phyloP scores from a whole-genome alignment of 23 red algal genomes.

The Chondrus crispus region DNA sequence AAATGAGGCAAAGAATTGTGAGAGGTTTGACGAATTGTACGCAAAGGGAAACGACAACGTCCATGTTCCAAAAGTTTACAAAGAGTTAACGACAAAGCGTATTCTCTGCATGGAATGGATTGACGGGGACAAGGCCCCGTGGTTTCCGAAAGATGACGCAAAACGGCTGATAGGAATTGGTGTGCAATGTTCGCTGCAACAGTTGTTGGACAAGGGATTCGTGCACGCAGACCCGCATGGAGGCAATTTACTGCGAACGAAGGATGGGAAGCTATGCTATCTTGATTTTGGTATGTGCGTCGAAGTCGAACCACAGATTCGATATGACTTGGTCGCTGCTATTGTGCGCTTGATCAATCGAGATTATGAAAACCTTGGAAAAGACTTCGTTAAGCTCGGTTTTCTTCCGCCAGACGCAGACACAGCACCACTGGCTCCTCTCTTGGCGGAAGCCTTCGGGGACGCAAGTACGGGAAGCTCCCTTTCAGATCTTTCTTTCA shows the following conservation, averaged over 20 bases:
- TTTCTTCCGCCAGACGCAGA: constrained; percentile 84
- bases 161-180: constrained; percentile 80
- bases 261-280: constrained; percentile 80
- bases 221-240: constrained; percentile 97
- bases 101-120: constrained; percentile 91
- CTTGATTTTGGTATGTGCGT: constrained; percentile 97
- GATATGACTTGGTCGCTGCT: constrained; percentile 72
- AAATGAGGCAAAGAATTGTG: constrained; percentile 71
- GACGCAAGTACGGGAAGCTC: constrained; percentile 52
- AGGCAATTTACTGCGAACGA: constrained; percentile 89
- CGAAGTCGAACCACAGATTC: constrained; percentile 49
- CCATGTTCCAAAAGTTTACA: constrained; percentile 42
- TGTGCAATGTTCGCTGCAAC: constrained; percentile 78
- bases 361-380: constrained; percentile 71
- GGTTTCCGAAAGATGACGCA: constrained; percentile 63
- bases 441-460: constrained; percentile 70
- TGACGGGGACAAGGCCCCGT: constrained; percentile 81
- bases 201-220: constrained; percentile 93
- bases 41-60: constrained; percentile 29
- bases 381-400: constrained; percentile 81
- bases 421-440: constrained; percentile 60
- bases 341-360: constrained; percentile 91
- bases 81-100: constrained; percentile 32
- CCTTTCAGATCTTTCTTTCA: constrained; percentile 80
- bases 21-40: constrained; percentile 77